phyloP scores from a whole-genome alignment of 2,329 filamentous ascomycete genomes.

The Sphaerulina populicola region DNA sequence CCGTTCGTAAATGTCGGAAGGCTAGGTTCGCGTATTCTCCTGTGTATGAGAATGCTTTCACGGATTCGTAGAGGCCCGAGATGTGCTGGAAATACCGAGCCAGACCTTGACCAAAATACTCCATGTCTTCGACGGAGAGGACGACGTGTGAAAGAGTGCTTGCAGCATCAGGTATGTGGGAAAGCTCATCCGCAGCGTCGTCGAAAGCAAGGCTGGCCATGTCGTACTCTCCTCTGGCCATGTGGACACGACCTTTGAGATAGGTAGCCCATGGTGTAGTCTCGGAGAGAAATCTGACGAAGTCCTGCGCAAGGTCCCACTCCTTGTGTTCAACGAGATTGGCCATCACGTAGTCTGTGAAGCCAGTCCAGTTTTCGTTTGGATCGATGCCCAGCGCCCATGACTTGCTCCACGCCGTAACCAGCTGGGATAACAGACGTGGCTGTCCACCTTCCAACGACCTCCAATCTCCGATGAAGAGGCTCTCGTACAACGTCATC shows the following conservation, averaged over 20 bases:
- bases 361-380: slow-evolving; percentile 34
- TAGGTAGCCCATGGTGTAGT: slow-evolving; percentile 55
- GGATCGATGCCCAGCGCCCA: slow-evolving; percentile 39
- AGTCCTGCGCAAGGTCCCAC: slow-evolving; percentile 49
- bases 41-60: slow-evolving; percentile 68
- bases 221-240: slow-evolving; percentile 65
- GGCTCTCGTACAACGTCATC: slow-evolving; percentile 34
- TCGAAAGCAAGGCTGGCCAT: slow-evolving; percentile 68
- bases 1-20: slow-evolving; percentile 20
- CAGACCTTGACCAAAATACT: slow-evolving; percentile 60
- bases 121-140: slow-evolving; percentile 66
- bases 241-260: slow-evolving; percentile 69
- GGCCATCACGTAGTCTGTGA: slow-evolving; percentile 36
- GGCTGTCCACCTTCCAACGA: slow-evolving; percentile 21
- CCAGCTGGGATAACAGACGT: slow-evolving; percentile 21
- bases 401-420: slow-evolving; percentile 42
- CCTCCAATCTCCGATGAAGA: slow-evolving; percentile 38
- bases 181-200: slow-evolving; percentile 51
- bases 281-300: slow-evolving; percentile 54
- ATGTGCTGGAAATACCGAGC: slow-evolving; percentile 83
- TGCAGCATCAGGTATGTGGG: slow-evolving; percentile 6
- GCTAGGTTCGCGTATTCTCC: slow-evolving; percentile 64
- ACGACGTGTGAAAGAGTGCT: slow-evolving; percentile 40
- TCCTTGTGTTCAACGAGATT: slow-evolving; percentile 39
- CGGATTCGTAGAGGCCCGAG: slow-evolving; percentile 68